These are phyloP conservation scores for Letharia lupina DNA, from an alignment of 495 filamentous ascomycete species.

Conservation along the genomic window DNA sequence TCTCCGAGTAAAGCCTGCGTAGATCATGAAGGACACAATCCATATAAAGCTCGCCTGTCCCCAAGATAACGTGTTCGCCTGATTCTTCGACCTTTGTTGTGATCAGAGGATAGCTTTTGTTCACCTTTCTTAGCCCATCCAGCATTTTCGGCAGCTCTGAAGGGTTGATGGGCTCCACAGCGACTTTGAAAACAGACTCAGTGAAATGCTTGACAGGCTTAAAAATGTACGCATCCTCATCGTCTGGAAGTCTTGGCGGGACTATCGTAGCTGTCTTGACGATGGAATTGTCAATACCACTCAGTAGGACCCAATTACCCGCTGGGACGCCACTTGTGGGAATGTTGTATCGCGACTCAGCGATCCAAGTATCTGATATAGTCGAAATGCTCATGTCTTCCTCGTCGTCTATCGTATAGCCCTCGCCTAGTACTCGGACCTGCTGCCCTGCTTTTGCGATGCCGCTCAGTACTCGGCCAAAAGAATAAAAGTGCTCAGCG, in stretches of 20 bases:
- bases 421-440: constrained; percentile 88
- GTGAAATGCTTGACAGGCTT: constrained; percentile 89
- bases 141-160: constrained; percentile 99
- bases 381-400: constrained; percentile 95
- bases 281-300: constrained; percentile 94
- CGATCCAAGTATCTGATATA: constrained; percentile 81
- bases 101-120: constrained; percentile 92
- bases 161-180: constrained; percentile 95
- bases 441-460: constrained; percentile 73
- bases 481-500: constrained; percentile 77
- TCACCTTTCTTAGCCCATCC: constrained; percentile 90
- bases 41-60: constrained; percentile 97
- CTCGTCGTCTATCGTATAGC: constrained; percentile 93
- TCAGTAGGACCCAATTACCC: constrained; percentile 86
- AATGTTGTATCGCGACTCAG: constrained; percentile 90
- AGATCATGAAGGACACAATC: constrained; percentile 97
- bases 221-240: constrained; percentile 93
- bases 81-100: constrained; percentile 97
- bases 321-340: constrained; percentile 86
- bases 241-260: constrained; percentile 66
- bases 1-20: constrained; percentile 88
- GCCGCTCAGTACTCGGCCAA: constrained; percentile 90
- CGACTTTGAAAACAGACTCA: constrained; percentile 95
- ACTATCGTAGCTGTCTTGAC: constrained; percentile 96
- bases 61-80: constrained; percentile 92